Conservation (phyloP, 2,329 filamentous ascomycete species). For the Corynespora cassiicola region DNA sequence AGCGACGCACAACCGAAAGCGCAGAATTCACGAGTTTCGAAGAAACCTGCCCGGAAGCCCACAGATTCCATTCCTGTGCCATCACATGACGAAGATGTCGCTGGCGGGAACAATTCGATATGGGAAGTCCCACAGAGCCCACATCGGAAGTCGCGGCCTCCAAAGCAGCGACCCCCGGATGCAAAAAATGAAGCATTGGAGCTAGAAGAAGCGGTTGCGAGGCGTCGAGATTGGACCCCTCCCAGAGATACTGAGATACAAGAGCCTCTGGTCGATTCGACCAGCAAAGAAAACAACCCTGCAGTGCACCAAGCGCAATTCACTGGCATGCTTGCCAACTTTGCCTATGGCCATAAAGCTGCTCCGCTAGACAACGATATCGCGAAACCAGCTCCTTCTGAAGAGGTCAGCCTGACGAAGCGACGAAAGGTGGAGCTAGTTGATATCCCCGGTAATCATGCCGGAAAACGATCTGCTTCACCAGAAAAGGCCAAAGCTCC, state of each 20-base stretch:
- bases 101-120: no score
- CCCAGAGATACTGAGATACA: constrained; percentile 29
- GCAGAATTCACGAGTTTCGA: constrained; percentile 31
- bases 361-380: not conserved
- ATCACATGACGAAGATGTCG: no score
- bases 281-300: constrained; percentile 31
- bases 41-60: constrained; percentile 24
- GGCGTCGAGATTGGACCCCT: constrained; percentile 47
- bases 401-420: constrained; percentile 24
- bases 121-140: constrained; percentile 35
- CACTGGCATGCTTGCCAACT: constrained; percentile 34
- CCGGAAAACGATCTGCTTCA: constrained; percentile 26
- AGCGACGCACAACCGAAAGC: constrained; percentile 25
- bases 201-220: constrained; percentile 34
- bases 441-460: constrained; percentile 31
- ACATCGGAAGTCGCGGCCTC: constrained; percentile 11
- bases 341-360: constrained; percentile 28
- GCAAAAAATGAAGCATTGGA: constrained; percentile 20
- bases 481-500: constrained; percentile 41
- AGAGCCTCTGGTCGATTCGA: constrained; percentile 21
- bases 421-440: constrained; percentile 38
- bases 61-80: not conserved
- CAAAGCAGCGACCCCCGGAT: constrained; percentile 18
- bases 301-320: constrained; percentile 18
- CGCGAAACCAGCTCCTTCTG: constrained; percentile 7